Percentiles rank a stretch among this genome's conserved stretches.
Conservation (phyloP, 2,329 filamentous ascomycete species). For the Passalora sequoiae region DNA sequence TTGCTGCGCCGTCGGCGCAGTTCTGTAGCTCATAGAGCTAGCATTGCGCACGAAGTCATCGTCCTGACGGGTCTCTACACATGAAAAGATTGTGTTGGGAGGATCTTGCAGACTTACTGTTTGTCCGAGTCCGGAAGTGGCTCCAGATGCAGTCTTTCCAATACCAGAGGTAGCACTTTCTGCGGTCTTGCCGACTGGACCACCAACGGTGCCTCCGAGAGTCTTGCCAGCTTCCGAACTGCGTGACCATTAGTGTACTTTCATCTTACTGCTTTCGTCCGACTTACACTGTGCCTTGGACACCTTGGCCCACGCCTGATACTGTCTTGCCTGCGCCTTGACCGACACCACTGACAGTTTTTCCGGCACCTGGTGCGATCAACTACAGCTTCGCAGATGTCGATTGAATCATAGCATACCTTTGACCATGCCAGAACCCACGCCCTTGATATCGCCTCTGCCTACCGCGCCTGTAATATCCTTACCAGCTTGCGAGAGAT, state of each 20-base stretch:
- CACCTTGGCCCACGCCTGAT: conserved; percentile 24
- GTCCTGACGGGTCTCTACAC: too few relatives aligned
- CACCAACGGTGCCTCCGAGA: conserved; percentile 25
- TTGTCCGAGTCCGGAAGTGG: conserved; percentile 40
- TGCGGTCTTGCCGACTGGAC: conserved; percentile 38
- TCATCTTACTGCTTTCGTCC: neutral
- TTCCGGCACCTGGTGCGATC: conserved; percentile 19
- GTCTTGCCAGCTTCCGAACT: conserved; percentile 10
- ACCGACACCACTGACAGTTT: conserved; percentile 31
- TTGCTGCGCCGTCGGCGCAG: too few relatives aligned
- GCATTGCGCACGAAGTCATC: too few relatives aligned
- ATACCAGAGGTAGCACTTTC: conserved; percentile 33
- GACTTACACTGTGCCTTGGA: conserved; percentile 22
- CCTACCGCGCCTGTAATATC: conserved; percentile 25
- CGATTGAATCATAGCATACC: conserved; percentile 12
- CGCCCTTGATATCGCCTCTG: conserved; percentile 30
- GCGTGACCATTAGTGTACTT: conserved; percentile 7
- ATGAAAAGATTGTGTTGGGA: too few relatives aligned
- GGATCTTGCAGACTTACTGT: too few relatives aligned
- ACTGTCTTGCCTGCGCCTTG: conserved; percentile 23
- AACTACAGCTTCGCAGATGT: too few relatives aligned
- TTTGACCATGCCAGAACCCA: conserved; percentile 21
- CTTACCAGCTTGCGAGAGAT: conserved; percentile 27
- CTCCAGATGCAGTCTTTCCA: conserved; percentile 39
- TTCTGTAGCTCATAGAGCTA: too few relatives aligned